A percentile compares a stretch with the other conserved stretches of the same genome.
phyloP scores from a whole-genome alignment of 495 filamentous ascomycete species.

The Aspergillus conjunctus region DNA sequence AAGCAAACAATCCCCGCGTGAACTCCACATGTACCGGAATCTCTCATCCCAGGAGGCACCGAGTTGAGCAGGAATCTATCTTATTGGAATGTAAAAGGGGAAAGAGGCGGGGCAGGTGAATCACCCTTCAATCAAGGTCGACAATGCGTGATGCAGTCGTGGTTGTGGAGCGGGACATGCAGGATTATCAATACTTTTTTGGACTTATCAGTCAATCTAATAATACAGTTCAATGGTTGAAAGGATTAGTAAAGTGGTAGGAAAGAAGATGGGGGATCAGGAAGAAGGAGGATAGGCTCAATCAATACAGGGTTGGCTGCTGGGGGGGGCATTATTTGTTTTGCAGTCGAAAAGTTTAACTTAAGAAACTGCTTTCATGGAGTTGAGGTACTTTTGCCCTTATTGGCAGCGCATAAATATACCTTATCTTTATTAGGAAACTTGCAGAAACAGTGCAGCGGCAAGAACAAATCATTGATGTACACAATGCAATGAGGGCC shows the following conservation, averaged over 20 bases:
- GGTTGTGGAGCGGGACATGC: conserved; percentile 25
- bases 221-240: conserved; percentile 21
- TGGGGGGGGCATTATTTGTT: not conserved
- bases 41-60: not conserved
- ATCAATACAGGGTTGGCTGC: not conserved
- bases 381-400: conserved; percentile 21
- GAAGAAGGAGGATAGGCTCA: conserved; percentile 1
- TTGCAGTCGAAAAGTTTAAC: too few species aligned
- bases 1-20: too few species aligned
- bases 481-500: conserved; percentile 35
- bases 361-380: not conserved
- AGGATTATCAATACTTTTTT: conserved; percentile 26
- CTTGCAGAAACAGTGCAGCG: conserved; percentile 30
- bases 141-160: conserved; percentile 15
- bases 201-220: conserved; percentile 23
- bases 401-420: conserved; percentile 26
- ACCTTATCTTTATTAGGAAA: conserved; percentile 20
- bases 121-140: conserved; percentile 10
- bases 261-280: not conserved
- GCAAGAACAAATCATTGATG: conserved; percentile 42
- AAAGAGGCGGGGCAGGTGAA: not conserved
- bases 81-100: conserved; percentile 3
- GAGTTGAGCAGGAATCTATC: not conserved
- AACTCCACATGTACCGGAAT: not conserved
- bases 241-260: not conserved